phyloP scores from a whole-genome alignment of 768 basidiomycete species.

The Clitopilus hobsonii region DNA sequence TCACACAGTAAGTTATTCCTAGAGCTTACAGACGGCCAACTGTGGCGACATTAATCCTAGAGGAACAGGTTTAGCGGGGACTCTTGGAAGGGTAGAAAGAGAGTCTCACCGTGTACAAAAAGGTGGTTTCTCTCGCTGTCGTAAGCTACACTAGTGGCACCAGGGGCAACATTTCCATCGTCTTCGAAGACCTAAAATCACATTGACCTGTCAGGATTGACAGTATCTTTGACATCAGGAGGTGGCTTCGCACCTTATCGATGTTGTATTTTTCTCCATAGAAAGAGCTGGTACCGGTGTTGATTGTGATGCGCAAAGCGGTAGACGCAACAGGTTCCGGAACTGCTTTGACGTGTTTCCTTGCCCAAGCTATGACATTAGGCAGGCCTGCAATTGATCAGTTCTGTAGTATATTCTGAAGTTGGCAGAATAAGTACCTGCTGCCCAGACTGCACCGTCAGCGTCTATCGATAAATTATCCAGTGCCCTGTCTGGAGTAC shows the following conservation, averaged over 20 bases:
- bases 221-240: background rate
- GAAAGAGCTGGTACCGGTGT: slow-evolving; percentile 45
- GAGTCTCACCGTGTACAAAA: slow-evolving; percentile 53
- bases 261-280: slow-evolving; percentile 58
- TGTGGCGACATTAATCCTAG: background rate
- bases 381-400: slow-evolving; percentile 34
- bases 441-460: slow-evolving; percentile 58
- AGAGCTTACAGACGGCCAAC: background rate
- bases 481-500: slow-evolving; percentile 36
- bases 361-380: slow-evolving; percentile 23
- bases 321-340: slow-evolving; percentile 14
- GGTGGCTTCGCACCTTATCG: slow-evolving; percentile 47
- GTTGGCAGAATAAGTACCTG: slow-evolving; percentile 32
- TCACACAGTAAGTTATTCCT: background rate
- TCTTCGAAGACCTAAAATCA: slow-evolving; percentile 59
- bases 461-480: slow-evolving; percentile 63
- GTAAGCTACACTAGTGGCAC: slow-evolving; percentile 52
- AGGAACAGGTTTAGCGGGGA: background rate
- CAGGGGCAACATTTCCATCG: slow-evolving; percentile 51
- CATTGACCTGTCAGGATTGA: slow-evolving; percentile 6
- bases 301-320: slow-evolving; percentile 42
- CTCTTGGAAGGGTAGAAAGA: background rate
- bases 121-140: slow-evolving; percentile 45
- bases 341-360: slow-evolving; percentile 39
- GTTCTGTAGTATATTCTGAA: background rate